Evolutionary conservation across 1,139 yeast genomes (phyloP).

Genomic region (Hansenula sp.): DNA sequence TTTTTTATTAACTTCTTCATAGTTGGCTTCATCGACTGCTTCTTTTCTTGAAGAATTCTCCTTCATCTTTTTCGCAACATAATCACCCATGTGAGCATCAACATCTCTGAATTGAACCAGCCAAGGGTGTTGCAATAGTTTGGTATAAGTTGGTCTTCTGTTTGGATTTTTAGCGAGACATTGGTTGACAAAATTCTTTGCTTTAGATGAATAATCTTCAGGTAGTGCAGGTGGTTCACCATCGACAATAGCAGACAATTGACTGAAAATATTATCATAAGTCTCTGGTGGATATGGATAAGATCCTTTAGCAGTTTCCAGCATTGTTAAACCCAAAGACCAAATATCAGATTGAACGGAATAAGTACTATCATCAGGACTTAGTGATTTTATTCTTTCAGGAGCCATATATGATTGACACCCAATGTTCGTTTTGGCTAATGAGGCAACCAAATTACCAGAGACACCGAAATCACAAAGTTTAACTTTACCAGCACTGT

Average conservation of each 20-base stretch:
- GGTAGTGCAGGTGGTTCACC: constrained; percentile 89
- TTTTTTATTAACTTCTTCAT: constrained; percentile 20
- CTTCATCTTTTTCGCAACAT: constrained; percentile 31
- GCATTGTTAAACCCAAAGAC: constrained; percentile 86
- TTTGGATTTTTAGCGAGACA: constrained; percentile 83
- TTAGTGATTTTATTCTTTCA: constrained; percentile 73
- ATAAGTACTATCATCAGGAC: constrained; percentile 72
- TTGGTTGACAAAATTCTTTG: constrained; percentile 73
- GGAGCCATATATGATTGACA: constrained; percentile 99
- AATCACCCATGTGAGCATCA: constrained; percentile 32
- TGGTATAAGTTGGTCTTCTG: constrained; percentile 77
- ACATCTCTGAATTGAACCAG: constrained; percentile 45
- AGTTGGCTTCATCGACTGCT: constrained; percentile 21
- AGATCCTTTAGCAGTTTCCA: constrained; percentile 86
- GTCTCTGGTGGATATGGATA: constrained; percentile 97
- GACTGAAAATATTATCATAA: constrained; percentile 84
- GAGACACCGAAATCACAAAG: constrained; percentile 96
- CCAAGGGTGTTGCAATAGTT: constrained; percentile 82
- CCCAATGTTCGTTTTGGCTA: constrained; percentile 95
- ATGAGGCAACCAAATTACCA: constrained; percentile 91
- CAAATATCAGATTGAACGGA: constrained; percentile 95
- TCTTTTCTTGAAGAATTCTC: constrained; percentile 28
- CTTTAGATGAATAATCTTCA: constrained; percentile 61
- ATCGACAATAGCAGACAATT: constrained; percentile 91
- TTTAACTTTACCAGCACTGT: constrained; percentile 80